Conservation (phyloP, 2,329 filamentous ascomycete genomes). For the Pseudogymnoascus sp. region DNA sequence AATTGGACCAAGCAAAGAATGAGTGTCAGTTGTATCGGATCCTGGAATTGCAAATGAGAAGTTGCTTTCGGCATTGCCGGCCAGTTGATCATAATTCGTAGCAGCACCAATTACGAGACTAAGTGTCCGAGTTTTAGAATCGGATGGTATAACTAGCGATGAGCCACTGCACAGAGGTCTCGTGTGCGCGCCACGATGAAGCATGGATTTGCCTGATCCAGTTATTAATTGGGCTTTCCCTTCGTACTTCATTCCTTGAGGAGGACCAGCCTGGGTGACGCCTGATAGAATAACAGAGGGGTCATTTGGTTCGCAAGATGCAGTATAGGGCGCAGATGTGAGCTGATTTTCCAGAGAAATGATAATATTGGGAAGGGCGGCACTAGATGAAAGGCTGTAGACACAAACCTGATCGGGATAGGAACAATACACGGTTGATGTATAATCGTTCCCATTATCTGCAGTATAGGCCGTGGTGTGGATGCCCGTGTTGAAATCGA, state of each 20-base stretch:
- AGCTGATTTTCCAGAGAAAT: slow-evolving; percentile 40
- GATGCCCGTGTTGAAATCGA: slow-evolving; percentile 41
- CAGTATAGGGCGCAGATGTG: slow-evolving; percentile 16
- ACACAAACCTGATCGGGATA: slow-evolving; percentile 36
- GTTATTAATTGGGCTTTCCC: slow-evolving; percentile 32
- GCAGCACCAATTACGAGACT: slow-evolving; percentile 40
- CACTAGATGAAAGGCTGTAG: slow-evolving; percentile 24
- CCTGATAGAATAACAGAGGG: slow-evolving; percentile 30
- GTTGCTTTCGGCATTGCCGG: slow-evolving; percentile 42
- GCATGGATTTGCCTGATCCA: not conserved
- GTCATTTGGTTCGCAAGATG: slow-evolving; percentile 15
- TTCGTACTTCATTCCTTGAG: slow-evolving; percentile 41
- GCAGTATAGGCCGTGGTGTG: slow-evolving; percentile 34
- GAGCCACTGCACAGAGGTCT: slow-evolving; percentile 16
- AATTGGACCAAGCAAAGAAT: slow-evolving; percentile 30
- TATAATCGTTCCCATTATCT: slow-evolving; percentile 28
- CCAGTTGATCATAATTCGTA: slow-evolving; percentile 46
- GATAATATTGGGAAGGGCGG: slow-evolving; percentile 35
- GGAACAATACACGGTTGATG: slow-evolving; percentile 40
- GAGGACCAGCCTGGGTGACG: slow-evolving; percentile 35
- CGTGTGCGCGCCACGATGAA: too few species aligned
- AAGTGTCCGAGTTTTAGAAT: slow-evolving; percentile 23
- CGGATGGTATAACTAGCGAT: slow-evolving; percentile 29
- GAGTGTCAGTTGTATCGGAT: slow-evolving; percentile 19
- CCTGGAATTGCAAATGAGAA: not conserved